Evolutionary conservation across 129 eudicot species (phyloP), one percentile per base, ranked within the genome.

Genomic region (Lactuca saligna): DNA sequence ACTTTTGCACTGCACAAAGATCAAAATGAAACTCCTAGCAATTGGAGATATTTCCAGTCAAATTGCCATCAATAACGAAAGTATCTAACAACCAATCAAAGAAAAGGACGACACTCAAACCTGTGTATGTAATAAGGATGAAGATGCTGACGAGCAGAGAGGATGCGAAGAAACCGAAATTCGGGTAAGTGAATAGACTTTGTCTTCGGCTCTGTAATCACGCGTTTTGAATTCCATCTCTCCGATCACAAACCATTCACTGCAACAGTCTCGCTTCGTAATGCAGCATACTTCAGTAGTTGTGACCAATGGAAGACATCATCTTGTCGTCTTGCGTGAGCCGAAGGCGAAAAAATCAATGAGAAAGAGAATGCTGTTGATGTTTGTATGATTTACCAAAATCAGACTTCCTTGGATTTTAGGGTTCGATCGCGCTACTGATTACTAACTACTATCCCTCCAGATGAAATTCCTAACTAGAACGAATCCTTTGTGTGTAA

Each of bases 181-280:
- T 39, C 88, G 79, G 0, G 72, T 65, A 60, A 85, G 82, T 31
- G 81, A 78, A 56, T 77, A 63, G 3, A 75, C 25, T 76, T 58
- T 63, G 56, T 82, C 83, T 69, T 85, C 86, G 61, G 74, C 86
- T 78, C 38, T 75, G 69, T 78, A 88, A 61, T 88, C 79, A 49
- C 95, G 84, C 42, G 48, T 66, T 73, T 82, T 80, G 57, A 88
- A 80, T 51, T 80, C 81, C 71, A 88, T 84, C 41, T 58, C 76
- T 75, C 61, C 76, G 17, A 49, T 53, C 59, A 64, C 54, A 38
- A 35, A 32, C 12, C 72, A 35, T 58, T 65, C 51, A 17, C 61
- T 53, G 31, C 13, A 34, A 6, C 60, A 38, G 35, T 54, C 59
- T 6, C 7, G 49, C 17, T 70, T 70, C 66, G 57, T 42, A 65